Evolutionary conservation across 2,329 filamentous ascomycete genomes (phyloP), one percentile per base, ranked within the genome.

Genomic region (Didymella pinodella): DNA sequence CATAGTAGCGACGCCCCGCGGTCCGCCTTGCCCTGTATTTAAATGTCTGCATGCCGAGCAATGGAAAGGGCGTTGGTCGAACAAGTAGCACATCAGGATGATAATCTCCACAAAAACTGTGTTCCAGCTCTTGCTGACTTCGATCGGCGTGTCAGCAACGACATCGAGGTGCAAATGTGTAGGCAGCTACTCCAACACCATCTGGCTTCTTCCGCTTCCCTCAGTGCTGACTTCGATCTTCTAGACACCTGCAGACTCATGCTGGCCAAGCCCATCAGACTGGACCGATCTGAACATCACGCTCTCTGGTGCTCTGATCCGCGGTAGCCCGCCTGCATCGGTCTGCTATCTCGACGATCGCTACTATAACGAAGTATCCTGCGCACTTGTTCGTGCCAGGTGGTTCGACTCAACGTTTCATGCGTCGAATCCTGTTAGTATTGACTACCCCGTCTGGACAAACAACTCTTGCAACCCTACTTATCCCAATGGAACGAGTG

Each of bases 401-500:
- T 75, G 71, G 71, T 69, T 67, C 50, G 68, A 73, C 31, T 71
- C 71, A 0, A 64, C 65, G 4, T 75, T 65, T 53, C 69, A 75
- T 32, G 70, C 65, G 1, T 28, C 55, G 25, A 18, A 72, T 41
- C 69, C 72, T 1, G 62, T 72, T 55, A 73, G 71, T 57, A 62
- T 74, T 18, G 72, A 69, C 51, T 71, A 69, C 44, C 70, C 68
- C 1, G 52, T 67, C 44, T 74, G 65, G 70, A 58, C 71, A 0
- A 69, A 75, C 55, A 69, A 74, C 31, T 66, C 66, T 5, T 74
- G 71, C 57, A 68, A 69, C 32, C 73, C 71, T 2, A 72, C 73
- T 20, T 71, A 58, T 28, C 64, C 61, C 0, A 74, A 75, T 41
- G 72, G 72, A 0, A 74, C 71, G 2, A 73, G 66, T 28, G 26